Evolutionary conservation across 257 asterid genomes (phyloP), one percentile per base, ranked within the genome.

Genomic region (Nicotiana obtusifolia): DNA sequence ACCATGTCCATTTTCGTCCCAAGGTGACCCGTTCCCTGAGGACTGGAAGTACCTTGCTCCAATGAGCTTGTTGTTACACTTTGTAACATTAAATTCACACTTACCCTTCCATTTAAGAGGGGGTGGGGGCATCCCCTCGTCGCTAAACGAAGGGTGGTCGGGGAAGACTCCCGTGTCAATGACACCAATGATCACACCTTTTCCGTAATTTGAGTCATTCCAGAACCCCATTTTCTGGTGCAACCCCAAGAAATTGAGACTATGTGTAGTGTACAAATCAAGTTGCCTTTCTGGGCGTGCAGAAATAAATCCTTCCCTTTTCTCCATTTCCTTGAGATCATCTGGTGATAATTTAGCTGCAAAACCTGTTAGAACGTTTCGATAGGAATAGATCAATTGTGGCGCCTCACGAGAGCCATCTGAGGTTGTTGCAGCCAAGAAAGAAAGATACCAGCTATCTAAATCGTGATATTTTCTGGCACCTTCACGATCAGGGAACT

Each of bases 51-150:
- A 80, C 22, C 87, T 44, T 0, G 87, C 88, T 0, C 90, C 88
- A n/a, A 87, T 85, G 20, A 87, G 82, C 67, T 87, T 85, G 26
- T 85, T 87, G 84, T 87, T 87, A 35, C 90, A 87, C 7, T 49
- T 17, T 1, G 16, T 59, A 1, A 49, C 52, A 16, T 71, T 26
- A 13, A 81, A 47, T 14, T 80, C 85, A 67, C 87, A 87, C 26
- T 64, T 78, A 26, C 90, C 90, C 64, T 83, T 87, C 90, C 88
- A 83, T 52, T 82, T 87, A 8, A 54, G 37, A 20, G 85, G 90
- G 3, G 81, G 84, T 26, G 81, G 81, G 5, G 84, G 81, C 78
- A 81, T 80, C 17, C 53, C 85, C 17, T 77, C 62, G 11, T 79
- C 87, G 0, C 17, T 35, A 80, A 87, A 87, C 0, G 87, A 83